These are phyloP conservation scores for Arthrocladium fulminans DNA, from an alignment of 2,329 filamentous ascomycete genomes.

Conservation along the genomic window DNA sequence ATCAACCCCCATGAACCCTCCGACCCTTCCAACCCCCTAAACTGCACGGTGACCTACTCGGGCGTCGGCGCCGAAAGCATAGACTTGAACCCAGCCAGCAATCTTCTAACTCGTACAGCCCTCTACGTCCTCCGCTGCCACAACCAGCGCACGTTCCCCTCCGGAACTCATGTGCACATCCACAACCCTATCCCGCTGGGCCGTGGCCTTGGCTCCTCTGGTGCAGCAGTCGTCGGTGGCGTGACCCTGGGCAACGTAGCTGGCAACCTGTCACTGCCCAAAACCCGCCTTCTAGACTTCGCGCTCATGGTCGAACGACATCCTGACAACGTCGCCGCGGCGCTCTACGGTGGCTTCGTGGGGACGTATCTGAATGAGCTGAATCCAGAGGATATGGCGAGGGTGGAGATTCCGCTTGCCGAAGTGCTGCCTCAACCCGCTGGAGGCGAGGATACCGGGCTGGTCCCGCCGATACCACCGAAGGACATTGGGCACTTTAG, in stretches of 20 bases:
- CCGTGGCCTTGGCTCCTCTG: slow-evolving; percentile 86
- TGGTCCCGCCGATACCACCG: slow-evolving; percentile 79
- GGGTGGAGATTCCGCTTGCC: slow-evolving; percentile 86
- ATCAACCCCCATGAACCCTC: slow-evolving; percentile 32
- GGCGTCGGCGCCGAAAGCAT: slow-evolving; percentile 67
- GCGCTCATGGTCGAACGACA: slow-evolving; percentile 89
- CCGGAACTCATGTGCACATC: slow-evolving; percentile 84
- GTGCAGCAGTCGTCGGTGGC: slow-evolving; percentile 88
- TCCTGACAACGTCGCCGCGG: slow-evolving; percentile 89
- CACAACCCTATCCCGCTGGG: slow-evolving; percentile 91
- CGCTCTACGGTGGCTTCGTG: slow-evolving; percentile 91
- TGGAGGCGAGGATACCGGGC: slow-evolving; percentile 82
- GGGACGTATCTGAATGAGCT: slow-evolving; percentile 93
- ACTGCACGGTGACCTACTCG: slow-evolving; percentile 87
- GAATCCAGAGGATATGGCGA: slow-evolving; percentile 75
- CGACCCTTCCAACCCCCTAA: slow-evolving; percentile 37
- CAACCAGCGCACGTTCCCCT: slow-evolving; percentile 72
- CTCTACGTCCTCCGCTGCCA: slow-evolving; percentile 93
- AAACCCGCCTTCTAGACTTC: slow-evolving; percentile 83
- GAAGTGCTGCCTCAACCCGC: slow-evolving; percentile 87
- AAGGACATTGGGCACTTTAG: slow-evolving; percentile 90
- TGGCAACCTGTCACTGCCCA: slow-evolving; percentile 62
- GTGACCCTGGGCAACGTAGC: slow-evolving; percentile 89
- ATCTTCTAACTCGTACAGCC: slow-evolving; percentile 88
- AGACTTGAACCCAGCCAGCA: slow-evolving; percentile 71